Evolutionary conservation across 306 rosid genomes (phyloP).

Genomic region (Trifolium dubium): DNA sequence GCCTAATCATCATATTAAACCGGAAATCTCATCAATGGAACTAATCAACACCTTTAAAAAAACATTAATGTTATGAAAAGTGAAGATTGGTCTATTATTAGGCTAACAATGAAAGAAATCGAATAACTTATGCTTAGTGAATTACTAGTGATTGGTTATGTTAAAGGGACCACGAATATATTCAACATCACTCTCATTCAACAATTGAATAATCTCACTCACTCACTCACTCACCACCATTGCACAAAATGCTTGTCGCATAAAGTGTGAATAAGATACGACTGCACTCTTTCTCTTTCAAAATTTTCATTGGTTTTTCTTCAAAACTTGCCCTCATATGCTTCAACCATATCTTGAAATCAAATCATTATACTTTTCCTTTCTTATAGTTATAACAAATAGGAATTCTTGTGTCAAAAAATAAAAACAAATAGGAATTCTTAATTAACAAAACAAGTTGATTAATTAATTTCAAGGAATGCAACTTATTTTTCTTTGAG

Average conservation of each 20-base stretch:
- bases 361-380: not conserved
- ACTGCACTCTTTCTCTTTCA: slow-evolving; percentile 66
- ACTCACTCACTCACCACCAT: slow-evolving; percentile 47
- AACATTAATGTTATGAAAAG: slow-evolving; percentile 35
- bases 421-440: not conserved
- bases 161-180: slow-evolving; percentile 55
- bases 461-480: not conserved
- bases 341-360: slow-evolving; percentile 16
- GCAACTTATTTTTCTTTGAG: not conserved
- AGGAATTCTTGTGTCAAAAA: not conserved
- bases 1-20: slow-evolving; percentile 5
- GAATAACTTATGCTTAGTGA: slow-evolving; percentile 31
- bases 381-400: not conserved
- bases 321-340: slow-evolving; percentile 29
- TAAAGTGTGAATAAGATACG: slow-evolving; percentile 66
- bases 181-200: slow-evolving; percentile 49
- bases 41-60: not conserved
- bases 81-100: slow-evolving; percentile 47
- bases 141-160: not conserved
- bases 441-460: not conserved
- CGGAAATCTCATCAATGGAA: slow-evolving; percentile 33
- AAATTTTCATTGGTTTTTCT: slow-evolving; percentile 28
- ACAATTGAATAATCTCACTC: slow-evolving; percentile 55
- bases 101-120: slow-evolving; percentile 41
- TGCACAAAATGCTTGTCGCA: slow-evolving; percentile 66